phyloP scores from a whole-genome alignment of 1,139 yeast species.

The Pichia sp. region DNA sequence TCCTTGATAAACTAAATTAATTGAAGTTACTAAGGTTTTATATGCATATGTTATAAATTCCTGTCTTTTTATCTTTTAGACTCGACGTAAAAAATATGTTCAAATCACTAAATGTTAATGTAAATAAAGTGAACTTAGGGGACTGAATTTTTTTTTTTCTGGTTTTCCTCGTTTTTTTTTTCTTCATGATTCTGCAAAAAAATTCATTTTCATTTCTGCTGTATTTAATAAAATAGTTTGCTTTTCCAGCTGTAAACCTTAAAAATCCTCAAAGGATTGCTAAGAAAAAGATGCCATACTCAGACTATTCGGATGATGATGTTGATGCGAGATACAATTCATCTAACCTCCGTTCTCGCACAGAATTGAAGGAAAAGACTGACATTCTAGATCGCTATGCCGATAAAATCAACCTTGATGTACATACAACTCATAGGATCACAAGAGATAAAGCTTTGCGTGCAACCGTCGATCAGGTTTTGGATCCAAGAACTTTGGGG shows the following conservation, averaged over 20 bases:
- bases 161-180: too few species aligned
- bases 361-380: conserved; percentile 42
- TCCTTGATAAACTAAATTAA: conserved; percentile 8
- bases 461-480: conserved; percentile 94
- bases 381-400: conserved; percentile 59
- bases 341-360: neutral
- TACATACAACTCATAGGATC: conserved; percentile 46
- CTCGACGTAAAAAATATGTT: too few species aligned
- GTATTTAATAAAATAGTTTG: too few species aligned
- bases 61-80: neutral
- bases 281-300: conserved; percentile 1
- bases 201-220: too few species aligned
- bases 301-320: conserved; percentile 16
- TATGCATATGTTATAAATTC: neutral
- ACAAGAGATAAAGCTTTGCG: conserved; percentile 83
- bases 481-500: conserved; percentile 88
- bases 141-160: too few species aligned
- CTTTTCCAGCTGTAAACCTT: too few species aligned
- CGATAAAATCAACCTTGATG: conserved; percentile 60
- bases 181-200: too few species aligned
- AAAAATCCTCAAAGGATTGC: too few species aligned
- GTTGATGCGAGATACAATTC: neutral
- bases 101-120: too few species aligned
- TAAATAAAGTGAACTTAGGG: too few species aligned
- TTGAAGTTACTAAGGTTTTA: neutral